phyloP scores from a whole-genome alignment of 2,329 filamentous ascomycete genomes.

The Hortaea sp. region DNA sequence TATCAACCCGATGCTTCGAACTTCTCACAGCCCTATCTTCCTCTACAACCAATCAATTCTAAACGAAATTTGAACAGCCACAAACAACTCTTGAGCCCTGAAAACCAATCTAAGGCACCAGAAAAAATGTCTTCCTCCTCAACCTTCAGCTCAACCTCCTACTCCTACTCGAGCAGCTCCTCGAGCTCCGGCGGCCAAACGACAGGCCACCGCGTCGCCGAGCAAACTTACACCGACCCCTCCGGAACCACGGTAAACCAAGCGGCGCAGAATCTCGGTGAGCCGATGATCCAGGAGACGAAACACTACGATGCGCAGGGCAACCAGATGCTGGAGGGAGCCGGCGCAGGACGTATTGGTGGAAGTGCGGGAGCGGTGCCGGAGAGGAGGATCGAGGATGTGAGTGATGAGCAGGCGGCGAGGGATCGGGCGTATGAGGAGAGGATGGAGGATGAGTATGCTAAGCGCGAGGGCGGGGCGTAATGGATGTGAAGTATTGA shows the following conservation, averaged over 20 bases:
- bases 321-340: conserved; percentile 15
- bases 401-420: conserved; percentile 13
- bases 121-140: conserved; percentile 7
- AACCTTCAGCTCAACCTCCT: conserved; percentile 13
- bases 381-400: conserved; percentile 19
- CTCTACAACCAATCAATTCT: no score
- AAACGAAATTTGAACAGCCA: no score
- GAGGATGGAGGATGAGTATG: conserved; percentile 23
- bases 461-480: conserved; percentile 24
- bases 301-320: conserved; percentile 22
- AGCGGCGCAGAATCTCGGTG: conserved; percentile 21
- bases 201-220: conserved; percentile 14
- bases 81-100: no score
- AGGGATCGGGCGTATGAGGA: conserved; percentile 18
- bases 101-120: background rate
- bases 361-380: background rate
- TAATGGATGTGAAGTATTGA: background rate
- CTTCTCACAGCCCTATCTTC: no score
- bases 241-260: conserved; percentile 19
- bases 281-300: conserved; percentile 18
- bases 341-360: background rate
- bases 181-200: conserved; percentile 13
- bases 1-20: no score
- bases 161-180: conserved; percentile 14
- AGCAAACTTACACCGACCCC: conserved; percentile 17